phyloP scores from a whole-genome alignment of 2,329 filamentous ascomycete genomes.

The Colletotrichum phormii region DNA sequence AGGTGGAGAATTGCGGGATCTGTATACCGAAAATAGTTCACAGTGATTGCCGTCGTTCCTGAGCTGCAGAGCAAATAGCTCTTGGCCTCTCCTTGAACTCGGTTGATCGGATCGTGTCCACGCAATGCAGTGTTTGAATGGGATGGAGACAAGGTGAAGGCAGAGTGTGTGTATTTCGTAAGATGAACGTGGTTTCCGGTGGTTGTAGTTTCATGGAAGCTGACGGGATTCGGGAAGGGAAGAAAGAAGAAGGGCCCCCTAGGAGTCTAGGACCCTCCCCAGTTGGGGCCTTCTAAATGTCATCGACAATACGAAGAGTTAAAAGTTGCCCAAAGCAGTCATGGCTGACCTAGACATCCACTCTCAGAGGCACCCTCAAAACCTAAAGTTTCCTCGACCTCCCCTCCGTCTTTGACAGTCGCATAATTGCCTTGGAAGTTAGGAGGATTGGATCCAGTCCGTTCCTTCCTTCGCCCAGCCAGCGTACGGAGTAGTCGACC shows the following conservation, averaged over 20 bases:
- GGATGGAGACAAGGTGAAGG: neutral
- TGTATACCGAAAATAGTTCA: constrained; percentile 11
- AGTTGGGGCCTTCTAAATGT: neutral
- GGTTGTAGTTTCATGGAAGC: neutral
- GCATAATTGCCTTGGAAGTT: neutral
- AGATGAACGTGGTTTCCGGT: neutral
- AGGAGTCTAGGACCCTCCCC: neutral
- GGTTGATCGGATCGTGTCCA: constrained; percentile 13
- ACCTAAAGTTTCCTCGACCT: constrained; percentile 20
- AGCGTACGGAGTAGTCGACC: neutral
- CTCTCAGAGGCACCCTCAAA: constrained; percentile 14
- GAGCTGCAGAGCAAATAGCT: constrained; percentile 4
- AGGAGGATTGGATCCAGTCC: constrained; percentile 16
- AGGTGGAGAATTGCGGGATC: neutral
- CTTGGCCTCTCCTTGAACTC: neutral
- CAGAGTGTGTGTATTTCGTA: neutral
- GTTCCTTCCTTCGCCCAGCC: constrained; percentile 6
- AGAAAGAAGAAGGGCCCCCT: neutral
- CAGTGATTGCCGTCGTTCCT: neutral
- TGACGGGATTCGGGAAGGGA: neutral
- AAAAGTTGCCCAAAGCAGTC: constrained; percentile 20
- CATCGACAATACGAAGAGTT: neutral
- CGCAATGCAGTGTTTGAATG: constrained; percentile 17
- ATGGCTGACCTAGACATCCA: constrained; percentile 12
- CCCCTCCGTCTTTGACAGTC: constrained; percentile 1